These are phyloP conservation scores for Saposhnikovia divaricata DNA, from an alignment of 129 eudicot genomes.

Conservation along the genomic window DNA sequence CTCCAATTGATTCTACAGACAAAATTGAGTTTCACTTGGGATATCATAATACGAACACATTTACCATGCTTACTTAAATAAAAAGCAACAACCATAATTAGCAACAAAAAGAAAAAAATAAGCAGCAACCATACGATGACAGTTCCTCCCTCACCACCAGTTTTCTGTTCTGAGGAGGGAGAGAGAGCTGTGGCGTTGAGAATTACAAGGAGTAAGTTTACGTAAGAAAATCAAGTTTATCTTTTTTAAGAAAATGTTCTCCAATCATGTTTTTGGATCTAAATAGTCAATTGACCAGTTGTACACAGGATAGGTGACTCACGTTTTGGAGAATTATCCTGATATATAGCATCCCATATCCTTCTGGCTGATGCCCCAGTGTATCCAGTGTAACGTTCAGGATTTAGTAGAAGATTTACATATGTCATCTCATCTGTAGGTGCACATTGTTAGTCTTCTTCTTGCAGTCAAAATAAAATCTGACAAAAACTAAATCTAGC, in stretches of 20 bases:
- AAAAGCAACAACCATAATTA: too few relatives aligned
- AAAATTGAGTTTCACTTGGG: not conserved
- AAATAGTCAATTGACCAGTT: not conserved
- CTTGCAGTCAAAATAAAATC: not conserved
- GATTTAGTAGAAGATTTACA: conserved; percentile 75
- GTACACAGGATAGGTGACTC: conserved; percentile 17
- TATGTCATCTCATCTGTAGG: conserved; percentile 86
- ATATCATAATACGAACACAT: not conserved
- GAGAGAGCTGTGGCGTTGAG: too few relatives aligned
- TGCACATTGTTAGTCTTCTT: conserved; percentile 6
- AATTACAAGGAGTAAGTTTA: not conserved
- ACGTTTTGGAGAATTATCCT: conserved; percentile 90
- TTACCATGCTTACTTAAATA: not conserved
- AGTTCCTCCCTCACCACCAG: not conserved
- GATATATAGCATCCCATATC: conserved; percentile 91
- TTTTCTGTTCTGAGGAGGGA: not conserved
- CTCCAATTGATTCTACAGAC: conserved; percentile 67
- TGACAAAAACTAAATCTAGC: not conserved
- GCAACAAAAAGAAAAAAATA: too few relatives aligned
- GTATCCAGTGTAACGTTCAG: conserved; percentile 82
- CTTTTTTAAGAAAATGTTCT: not conserved
- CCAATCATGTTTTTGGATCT: not conserved
- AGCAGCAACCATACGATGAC: not conserved
- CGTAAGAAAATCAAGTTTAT: not conserved
- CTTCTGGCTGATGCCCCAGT: conserved; percentile 87